These are phyloP conservation scores for Phytopythium aichiense DNA, from an alignment of 352 stramenopile species.

Conservation along the genomic window DNA sequence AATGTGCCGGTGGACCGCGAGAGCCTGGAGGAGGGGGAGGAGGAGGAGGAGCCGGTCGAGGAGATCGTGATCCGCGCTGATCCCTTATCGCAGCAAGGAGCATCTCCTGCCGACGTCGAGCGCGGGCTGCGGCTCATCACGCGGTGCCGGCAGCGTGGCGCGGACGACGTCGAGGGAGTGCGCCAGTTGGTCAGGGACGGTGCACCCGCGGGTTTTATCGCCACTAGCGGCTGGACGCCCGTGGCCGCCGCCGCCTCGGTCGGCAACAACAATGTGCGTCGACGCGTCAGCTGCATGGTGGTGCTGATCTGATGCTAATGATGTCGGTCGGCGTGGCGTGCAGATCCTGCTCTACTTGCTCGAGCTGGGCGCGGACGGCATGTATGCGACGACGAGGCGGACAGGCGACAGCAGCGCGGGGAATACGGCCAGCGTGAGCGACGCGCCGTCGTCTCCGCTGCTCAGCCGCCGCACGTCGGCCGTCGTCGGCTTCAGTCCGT, in stretches of 20 bases:
- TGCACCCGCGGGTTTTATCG: slow-evolving; percentile 57
- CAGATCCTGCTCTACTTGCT: slow-evolving; percentile 64
- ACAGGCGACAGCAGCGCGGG: background rate
- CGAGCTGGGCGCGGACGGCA: slow-evolving; percentile 59
- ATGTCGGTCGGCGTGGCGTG: background rate
- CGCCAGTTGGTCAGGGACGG: slow-evolving; percentile 38
- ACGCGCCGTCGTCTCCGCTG: background rate
- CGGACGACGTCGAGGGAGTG: slow-evolving; percentile 32
- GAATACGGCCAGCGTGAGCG: background rate
- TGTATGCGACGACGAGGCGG: slow-evolving; percentile 51
- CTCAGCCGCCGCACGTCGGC: background rate
- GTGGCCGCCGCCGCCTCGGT: slow-evolving; percentile 60
- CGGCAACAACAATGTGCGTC: slow-evolving; percentile 52
- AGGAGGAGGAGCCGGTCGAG: slow-evolving; percentile 26
- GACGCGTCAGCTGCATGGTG: too few species aligned
- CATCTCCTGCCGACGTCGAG: slow-evolving; percentile 47
- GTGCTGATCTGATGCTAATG: background rate
- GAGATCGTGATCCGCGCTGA: slow-evolving; percentile 56
- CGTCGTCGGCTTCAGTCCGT: background rate
- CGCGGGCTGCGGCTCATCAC: slow-evolving; percentile 54
- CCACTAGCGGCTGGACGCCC: slow-evolving; percentile 75
- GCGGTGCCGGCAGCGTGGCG: slow-evolving; percentile 46
- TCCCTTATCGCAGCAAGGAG: slow-evolving; percentile 49
- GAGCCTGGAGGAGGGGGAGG: slow-evolving; percentile 33
- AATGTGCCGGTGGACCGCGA: slow-evolving; percentile 92